Base-by-base conservation (phyloP, 1,139 yeast genomes). In the Casaregolazyma lundiana region DNA sequence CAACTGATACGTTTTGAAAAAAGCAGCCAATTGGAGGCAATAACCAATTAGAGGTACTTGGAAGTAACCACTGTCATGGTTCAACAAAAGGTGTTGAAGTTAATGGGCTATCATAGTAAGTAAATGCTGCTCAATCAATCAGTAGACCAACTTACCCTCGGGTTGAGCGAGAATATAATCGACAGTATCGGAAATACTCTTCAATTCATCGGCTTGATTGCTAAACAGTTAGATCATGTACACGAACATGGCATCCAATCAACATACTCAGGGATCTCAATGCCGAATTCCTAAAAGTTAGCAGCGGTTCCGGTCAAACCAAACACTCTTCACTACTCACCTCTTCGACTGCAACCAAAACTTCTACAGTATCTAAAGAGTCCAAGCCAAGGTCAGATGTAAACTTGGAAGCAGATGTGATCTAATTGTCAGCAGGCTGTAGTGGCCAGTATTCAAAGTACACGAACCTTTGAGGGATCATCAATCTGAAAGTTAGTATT, bases 271-370 rank as follows among this genome's bases (percentile, higher is more conserved):
- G 95, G 94, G 64, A 88, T 86, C 64, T 81, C 85, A 54, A 75
- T 71, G 53, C 70, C 66, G 57, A 71, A 71, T 54, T 71, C 75
- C 59, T 87, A 35, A 5, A 11, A 4, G 44, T 35, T 34, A 42
- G 45, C 26, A 18, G 35, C 7, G n/a, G 11, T 13, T 20, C 11
- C 20, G 6, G 11, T 8, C 9, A 7, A 24, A 7, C 7, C 29
- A 24, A 24, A 24, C 11, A n/a, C n/a, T 9, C 37, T 34, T 17
- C 20, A 6, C 26, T 11, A 45, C 49, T 37, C 35, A 49, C 51
- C 53, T 84, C 95, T 69, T 88, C 96, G 53, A 88, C 78, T 59
- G 87, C 95, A 88, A 88, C 87, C 37, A 88, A 78, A 37, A 87
- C 90, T 66, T 88, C 96, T 41, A 86, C 96, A 32, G 85, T 83